Base-by-base conservation (phyloP, 108 stramenopile species). In the Schizochytrium sp. region DNA sequence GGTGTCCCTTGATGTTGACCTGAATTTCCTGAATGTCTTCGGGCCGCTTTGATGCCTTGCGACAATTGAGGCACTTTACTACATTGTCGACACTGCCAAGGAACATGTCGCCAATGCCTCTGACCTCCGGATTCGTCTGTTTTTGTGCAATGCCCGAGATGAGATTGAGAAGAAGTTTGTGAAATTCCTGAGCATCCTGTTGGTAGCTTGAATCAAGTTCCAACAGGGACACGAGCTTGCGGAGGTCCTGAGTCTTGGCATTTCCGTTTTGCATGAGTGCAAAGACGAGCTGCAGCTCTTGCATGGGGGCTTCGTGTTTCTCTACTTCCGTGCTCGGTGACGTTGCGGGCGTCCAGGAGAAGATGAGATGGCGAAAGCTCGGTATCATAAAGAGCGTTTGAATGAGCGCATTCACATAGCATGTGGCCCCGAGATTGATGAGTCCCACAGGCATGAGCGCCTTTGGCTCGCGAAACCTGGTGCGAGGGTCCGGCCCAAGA, bases 301-400 rank as follows among this genome's bases (percentile, higher is more conserved):
- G 44, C 23, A 83, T 83, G 28, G 51, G 48, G 0, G 45, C 76
- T 6, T 12, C 18, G 51, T 34, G 34, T 34, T 34, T 34, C 34
- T 34, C 51, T 12, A 0, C 1, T 16, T 25, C 10, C 76, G 28
- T 47, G 6, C 44, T 83, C 51, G 12, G n/a, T 45, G 48, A 28
- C 63, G 2, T 14, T 34, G 45, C 12, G 10, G 23, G 76, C 0
- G 0, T 23, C 76, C 76, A 83, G 23, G 44, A 6, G 51, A 25
- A 34, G 43, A 83, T 47, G 48, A 55, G 76, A 45, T 23, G 28
- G 6, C 89, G 48, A 25, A 89, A 21, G 21, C 8, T 5, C 12
- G 89, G 89, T 5, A 57, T 83, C 76, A 87, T 87, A 53, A 87
- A 89, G 34, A 89, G 89, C 0, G 76, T 76, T 57, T 90, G 90